Evolutionary conservation across 495 filamentous ascomycete genomes (phyloP), one percentile per base, ranked within the genome.

Genomic region (Trichoderma erinaceum): DNA sequence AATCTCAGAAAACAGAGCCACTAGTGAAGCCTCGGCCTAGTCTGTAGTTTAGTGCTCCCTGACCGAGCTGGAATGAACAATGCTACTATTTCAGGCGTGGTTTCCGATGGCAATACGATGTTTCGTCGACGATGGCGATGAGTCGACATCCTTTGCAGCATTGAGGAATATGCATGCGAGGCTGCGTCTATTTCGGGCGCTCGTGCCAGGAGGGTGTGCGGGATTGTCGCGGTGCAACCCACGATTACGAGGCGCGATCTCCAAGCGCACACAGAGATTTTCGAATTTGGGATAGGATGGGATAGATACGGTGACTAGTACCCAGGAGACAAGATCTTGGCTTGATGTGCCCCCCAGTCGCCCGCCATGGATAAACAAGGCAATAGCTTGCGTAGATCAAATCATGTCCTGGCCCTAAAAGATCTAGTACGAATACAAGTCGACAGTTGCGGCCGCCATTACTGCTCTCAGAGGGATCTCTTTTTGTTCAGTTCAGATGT

Each of bases 141-240:
- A 16, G 15, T 4, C 44, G 18, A 3, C 44, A 1, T 13, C 43
- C 12, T 52, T 52, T 18, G n/a, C 21, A 21, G 35, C 35, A 38
- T 5, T 38, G 35, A 38, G 35, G 35, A 7, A 38, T 38, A 52
- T 25, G 48, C 10, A 52, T 52, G 48, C 48, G 48, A 52, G 48
- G 44, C 48, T 23, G 48, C 48, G 48, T 52, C 48, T 52, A 52
- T 52, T 52, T 52, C 25, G n/a, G 48, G n/a, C 48, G 21, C 48
- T 21, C 21, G 21, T 52, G n/a, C 48, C 48, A 21, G 21, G 48
- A n/a, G 21, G 48, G 48, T 21, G 48, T 52, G 18, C 10, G 18
- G 18, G n/a, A 52, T 18, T 52, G 18, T 11, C n/a, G 21, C 10
- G 10, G n/a, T 18, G n/a, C 48, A 52, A 52, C 18, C 48, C 48